Evolutionary conservation across 139 green algal genomes (phyloP).

Genomic region (Picochlorum costavermella): DNA sequence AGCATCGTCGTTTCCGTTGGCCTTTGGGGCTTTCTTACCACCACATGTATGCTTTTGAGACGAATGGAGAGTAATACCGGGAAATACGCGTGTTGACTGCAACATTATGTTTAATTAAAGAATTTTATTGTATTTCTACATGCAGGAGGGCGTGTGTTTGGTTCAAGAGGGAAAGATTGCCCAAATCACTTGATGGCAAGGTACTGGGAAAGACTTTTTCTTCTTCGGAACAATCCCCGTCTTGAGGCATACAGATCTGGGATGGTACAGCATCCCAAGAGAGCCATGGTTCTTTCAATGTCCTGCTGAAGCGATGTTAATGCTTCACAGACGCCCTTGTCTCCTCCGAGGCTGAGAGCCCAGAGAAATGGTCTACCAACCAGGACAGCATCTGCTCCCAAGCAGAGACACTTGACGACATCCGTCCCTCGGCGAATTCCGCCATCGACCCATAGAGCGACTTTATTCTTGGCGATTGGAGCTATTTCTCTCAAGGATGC

Average conservation of each 20-base stretch:
- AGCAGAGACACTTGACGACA: conserved; percentile 82
- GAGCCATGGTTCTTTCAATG: conserved; percentile 55
- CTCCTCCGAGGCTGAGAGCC: conserved; percentile 68
- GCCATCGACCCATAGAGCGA: conserved; percentile 80
- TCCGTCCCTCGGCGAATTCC: conserved; percentile 86
- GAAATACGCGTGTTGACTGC: no score
- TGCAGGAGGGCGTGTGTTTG: no score
- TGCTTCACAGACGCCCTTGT: conserved; percentile 50
- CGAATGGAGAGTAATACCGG: no score
- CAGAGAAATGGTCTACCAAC: conserved; percentile 87
- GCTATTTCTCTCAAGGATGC: conserved; percentile 63
- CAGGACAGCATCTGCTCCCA: conserved; percentile 79
- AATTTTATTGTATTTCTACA: no score
- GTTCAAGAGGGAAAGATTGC: no score
- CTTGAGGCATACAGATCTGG: conserved; percentile 22
- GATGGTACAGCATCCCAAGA: conserved; percentile 42
- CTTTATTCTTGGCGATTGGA: conserved; percentile 42
- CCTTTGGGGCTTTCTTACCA: no score
- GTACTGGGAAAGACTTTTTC: no score
- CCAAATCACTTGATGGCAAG: no score
- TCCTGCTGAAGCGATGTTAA: conserved; percentile 46
- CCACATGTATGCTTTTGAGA: no score
- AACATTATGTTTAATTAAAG: no score
- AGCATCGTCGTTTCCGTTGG: no score
- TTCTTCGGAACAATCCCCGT: background rate